These are phyloP conservation scores for Penicillium sp. DNA, from an alignment of 2,329 filamentous ascomycete genomes.

Conservation along the genomic window DNA sequence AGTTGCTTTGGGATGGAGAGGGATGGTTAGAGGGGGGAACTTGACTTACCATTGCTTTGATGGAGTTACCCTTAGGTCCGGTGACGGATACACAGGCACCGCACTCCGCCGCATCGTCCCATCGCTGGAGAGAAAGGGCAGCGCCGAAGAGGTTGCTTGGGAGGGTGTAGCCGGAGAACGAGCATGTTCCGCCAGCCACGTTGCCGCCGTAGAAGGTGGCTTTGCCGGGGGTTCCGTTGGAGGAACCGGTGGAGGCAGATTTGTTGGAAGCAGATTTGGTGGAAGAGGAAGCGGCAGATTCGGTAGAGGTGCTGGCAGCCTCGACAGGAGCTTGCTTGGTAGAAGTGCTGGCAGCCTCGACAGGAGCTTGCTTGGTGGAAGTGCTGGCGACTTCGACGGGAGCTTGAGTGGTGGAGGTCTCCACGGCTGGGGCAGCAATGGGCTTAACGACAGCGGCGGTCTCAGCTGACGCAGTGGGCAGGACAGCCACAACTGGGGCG, in stretches of 20 bases:
- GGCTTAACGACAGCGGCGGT: background rate
- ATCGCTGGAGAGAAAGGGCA: slow-evolving; percentile 58
- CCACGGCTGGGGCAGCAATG: background rate
- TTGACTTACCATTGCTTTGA: slow-evolving; percentile 61
- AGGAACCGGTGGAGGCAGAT: background rate
- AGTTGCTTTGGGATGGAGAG: background rate
- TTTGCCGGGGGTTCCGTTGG: slow-evolving; percentile 33
- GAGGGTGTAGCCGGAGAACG: slow-evolving; percentile 62
- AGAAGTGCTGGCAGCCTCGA: background rate
- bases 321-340: background rate
- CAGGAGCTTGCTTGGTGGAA: too few relatives aligned
- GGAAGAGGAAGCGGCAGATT: slow-evolving; percentile 11
- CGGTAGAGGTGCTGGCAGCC: slow-evolving; percentile 6
- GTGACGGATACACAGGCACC: slow-evolving; percentile 61
- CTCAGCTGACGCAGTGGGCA: background rate
- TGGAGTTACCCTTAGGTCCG: slow-evolving; percentile 49
- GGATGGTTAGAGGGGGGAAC: background rate
- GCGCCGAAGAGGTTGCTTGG: slow-evolving; percentile 58
- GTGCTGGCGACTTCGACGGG: slow-evolving; percentile 2
- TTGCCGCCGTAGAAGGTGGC: slow-evolving; percentile 58
- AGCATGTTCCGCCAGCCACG: slow-evolving; percentile 60
- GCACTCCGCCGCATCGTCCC: slow-evolving; percentile 55
- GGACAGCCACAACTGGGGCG: background rate
- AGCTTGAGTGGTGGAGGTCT: slow-evolving; percentile 1
- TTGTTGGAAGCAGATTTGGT: background rate